Evolutionary conservation across 129 eudicot genomes (phyloP).

Genomic region (Pseudognaphalium luteoalbum): DNA sequence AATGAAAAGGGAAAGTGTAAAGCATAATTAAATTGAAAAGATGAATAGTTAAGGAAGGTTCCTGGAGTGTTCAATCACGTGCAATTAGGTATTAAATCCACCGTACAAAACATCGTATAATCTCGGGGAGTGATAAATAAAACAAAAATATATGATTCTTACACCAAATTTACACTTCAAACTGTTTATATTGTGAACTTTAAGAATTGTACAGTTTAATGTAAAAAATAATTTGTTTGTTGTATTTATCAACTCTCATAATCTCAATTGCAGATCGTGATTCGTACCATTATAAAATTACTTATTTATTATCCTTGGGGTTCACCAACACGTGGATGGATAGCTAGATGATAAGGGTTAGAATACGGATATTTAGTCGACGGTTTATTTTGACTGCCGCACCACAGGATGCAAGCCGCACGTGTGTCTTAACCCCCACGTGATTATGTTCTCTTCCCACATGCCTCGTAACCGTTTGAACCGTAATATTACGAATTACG

Average conservation of each 20-base stretch:
- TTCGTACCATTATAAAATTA: constrained; percentile 26
- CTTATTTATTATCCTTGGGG: constrained; percentile 28
- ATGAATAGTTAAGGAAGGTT: constrained; percentile 6
- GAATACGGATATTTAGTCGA: constrained; percentile 10
- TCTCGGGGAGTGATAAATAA: no score
- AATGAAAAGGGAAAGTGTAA: not conserved
- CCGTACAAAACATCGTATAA: constrained; percentile 44
- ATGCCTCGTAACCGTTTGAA: constrained; percentile 32
- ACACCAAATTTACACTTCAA: no score
- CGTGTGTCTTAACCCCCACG: constrained; percentile 56
- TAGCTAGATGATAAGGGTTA: constrained; percentile 18
- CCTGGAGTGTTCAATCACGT: constrained; percentile 38
- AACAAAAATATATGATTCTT: no score
- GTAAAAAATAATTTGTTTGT: no score
- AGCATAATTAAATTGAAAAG: not conserved
- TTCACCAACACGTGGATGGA: constrained; percentile 29
- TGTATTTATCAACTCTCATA: no score
- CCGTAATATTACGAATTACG: not conserved
- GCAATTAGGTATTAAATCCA: constrained; percentile 32
- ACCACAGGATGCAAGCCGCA: constrained; percentile 46
- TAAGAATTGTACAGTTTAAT: no score
- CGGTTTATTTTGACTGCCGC: constrained; percentile 34
- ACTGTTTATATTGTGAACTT: no score
- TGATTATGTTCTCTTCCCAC: constrained; percentile 43
- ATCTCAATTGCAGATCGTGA: constrained; percentile 36